Percentiles rank a stretch among this genome's conserved stretches.
phyloP scores from a whole-genome alignment of 2,329 filamentous ascomycete genomes.

The Zarea fungicola region DNA sequence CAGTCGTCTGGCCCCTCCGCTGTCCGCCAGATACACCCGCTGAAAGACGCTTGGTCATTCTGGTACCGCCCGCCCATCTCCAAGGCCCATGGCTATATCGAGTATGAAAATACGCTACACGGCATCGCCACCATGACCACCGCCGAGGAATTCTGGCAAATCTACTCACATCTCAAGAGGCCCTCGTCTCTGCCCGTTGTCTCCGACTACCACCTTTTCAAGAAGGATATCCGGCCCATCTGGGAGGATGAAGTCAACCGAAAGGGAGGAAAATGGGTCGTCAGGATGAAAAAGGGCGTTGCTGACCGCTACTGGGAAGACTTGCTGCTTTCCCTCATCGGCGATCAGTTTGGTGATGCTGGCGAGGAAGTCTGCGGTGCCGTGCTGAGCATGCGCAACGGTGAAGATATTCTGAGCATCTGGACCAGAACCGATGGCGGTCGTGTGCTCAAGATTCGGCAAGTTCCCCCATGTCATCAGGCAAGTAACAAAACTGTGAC shows the following conservation, averaged over 20 bases:
- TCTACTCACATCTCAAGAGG: slow-evolving; percentile 84
- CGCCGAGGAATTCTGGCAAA: slow-evolving; percentile 84
- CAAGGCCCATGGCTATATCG: slow-evolving; percentile 79
- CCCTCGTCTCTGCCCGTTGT: slow-evolving; percentile 85
- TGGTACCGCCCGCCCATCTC: slow-evolving; percentile 97
- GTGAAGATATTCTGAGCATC: slow-evolving; percentile 95
- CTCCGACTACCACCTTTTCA: slow-evolving; percentile 97
- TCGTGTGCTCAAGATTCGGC: slow-evolving; percentile 94
- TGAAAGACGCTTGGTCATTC: slow-evolving; percentile 89
- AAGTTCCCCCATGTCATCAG: slow-evolving; percentile 28
- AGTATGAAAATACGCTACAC: slow-evolving; percentile 95
- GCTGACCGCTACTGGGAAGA: slow-evolving; percentile 97
- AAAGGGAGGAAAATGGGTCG: slow-evolving; percentile 94
- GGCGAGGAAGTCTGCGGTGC: slow-evolving; percentile 92
- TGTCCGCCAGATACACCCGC: slow-evolving; percentile 43
- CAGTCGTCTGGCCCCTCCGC: slow-evolving; percentile 28
- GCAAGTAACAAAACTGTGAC: neutral
- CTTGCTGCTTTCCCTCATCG: slow-evolving; percentile 80
- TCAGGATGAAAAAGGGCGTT: slow-evolving; percentile 94
- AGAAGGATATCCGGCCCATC: slow-evolving; percentile 90
- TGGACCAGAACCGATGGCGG: slow-evolving; percentile 94
- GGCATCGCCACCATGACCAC: slow-evolving; percentile 76
- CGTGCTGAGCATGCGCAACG: slow-evolving; percentile 88
- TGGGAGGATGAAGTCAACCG: slow-evolving; percentile 99
- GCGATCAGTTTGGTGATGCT: slow-evolving; percentile 90